Conservation (phyloP, 2,329 filamentous ascomycete genomes). For the Ascosphaera pollenicola region DNA sequence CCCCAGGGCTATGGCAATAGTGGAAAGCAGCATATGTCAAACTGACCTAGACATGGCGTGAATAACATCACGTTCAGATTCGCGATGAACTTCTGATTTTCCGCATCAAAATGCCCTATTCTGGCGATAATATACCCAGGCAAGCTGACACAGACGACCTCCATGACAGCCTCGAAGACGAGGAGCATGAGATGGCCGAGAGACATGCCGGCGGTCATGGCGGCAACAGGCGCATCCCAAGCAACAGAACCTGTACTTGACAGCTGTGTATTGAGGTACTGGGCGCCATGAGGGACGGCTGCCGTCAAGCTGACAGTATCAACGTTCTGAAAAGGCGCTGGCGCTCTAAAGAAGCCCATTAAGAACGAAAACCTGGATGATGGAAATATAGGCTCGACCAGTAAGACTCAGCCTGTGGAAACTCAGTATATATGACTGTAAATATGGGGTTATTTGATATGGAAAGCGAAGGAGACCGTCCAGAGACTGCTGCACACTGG, state of each 20-base stretch:
- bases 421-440: too few species aligned
- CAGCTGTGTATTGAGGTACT: not conserved
- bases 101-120: constrained; percentile 80
- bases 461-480: too few species aligned
- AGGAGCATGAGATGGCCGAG: constrained; percentile 46
- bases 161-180: constrained; percentile 84
- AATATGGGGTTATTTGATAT: too few species aligned
- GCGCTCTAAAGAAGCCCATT: constrained; percentile 25
- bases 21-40: not conserved
- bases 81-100: constrained; percentile 88
- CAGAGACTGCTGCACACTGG: too few species aligned
- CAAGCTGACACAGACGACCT: constrained; percentile 84
- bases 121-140: constrained; percentile 85
- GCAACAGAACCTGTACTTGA: not conserved
- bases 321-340: constrained; percentile 25
- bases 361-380: constrained; percentile 2
- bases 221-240: not conserved
- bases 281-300: constrained; percentile 3
- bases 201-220: constrained; percentile 5
- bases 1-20: not conserved
- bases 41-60: constrained; percentile 80
- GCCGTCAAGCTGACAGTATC: constrained; percentile 10
- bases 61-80: constrained; percentile 94
- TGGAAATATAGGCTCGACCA: not conserved
- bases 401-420: too few species aligned